phyloP scores from a whole-genome alignment of 495 filamentous ascomycete genomes.

The Penicillium waksmanii region DNA sequence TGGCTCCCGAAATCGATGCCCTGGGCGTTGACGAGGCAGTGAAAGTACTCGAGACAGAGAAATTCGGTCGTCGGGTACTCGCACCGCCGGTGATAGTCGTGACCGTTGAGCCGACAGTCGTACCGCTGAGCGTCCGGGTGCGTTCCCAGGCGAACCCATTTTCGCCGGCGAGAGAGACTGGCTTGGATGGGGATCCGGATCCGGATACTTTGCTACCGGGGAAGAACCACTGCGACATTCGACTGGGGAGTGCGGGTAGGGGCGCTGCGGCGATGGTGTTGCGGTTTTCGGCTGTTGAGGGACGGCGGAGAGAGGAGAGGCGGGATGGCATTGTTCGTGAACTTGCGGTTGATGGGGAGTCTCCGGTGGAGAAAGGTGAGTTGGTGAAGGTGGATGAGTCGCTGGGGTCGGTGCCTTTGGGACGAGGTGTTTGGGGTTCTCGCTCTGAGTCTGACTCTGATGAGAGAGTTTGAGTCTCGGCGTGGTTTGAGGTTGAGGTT shows the following conservation, averaged over 20 bases:
- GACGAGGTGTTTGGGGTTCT: conserved; percentile 14
- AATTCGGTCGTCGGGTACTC: conserved; percentile 22
- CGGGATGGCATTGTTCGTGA: conserved; percentile 28
- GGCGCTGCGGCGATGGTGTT: conserved; percentile 21
- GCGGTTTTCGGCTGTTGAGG: conserved; percentile 30
- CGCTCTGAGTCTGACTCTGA: conserved; percentile 1
- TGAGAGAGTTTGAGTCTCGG: neutral
- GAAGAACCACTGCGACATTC: conserved; percentile 42
- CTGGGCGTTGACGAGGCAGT: conserved; percentile 30
- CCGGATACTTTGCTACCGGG: conserved; percentile 13
- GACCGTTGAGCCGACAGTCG: conserved; percentile 38
- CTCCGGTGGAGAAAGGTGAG: neutral
- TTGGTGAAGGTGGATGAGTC: neutral
- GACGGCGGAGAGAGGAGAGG: conserved; percentile 23
- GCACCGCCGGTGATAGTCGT: conserved; percentile 28
- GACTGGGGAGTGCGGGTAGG: conserved; percentile 34
- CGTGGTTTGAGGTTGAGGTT: conserved; percentile 6
- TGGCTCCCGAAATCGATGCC: conserved; percentile 23
- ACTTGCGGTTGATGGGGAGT: conserved; percentile 19
- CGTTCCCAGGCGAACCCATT: conserved; percentile 35
- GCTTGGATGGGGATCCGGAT: conserved; percentile 5
- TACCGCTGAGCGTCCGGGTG: conserved; percentile 46
- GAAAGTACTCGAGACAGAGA: conserved; percentile 36
- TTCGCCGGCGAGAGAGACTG: conserved; percentile 26
- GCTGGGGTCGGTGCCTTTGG: neutral